phyloP scores from a whole-genome alignment of 2,329 filamentous ascomycete species.

The Juglanconis oblonga region DNA sequence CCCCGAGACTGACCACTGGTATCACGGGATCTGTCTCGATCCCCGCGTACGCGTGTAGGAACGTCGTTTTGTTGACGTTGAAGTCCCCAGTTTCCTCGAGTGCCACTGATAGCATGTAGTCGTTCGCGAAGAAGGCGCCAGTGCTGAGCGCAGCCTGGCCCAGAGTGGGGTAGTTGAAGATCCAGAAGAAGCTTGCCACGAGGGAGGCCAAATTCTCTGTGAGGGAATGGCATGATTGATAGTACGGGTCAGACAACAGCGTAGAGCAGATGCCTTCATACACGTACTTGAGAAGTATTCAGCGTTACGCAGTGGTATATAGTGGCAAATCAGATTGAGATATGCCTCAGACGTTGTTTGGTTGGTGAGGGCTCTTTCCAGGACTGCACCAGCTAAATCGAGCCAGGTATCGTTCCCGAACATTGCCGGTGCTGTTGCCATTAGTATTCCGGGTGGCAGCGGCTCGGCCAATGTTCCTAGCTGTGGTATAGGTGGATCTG shows the following conservation, averaged over 20 bases:
- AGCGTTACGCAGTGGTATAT: neutral
- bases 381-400: neutral
- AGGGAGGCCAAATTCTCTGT: neutral
- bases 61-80: no score
- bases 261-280: neutral
- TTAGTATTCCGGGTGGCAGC: neutral
- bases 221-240: no score
- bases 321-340: neutral
- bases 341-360: neutral
- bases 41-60: neutral
- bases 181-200: neutral
- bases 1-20: neutral
- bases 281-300: neutral
- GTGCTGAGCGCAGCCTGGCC: constrained; percentile 5
- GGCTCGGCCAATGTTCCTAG: neutral
- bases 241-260: neutral
- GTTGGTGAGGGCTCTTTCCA: neutral
- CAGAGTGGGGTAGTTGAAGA: neutral
- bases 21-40: neutral
- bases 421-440: constrained; percentile 8
- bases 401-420: constrained; percentile 10
- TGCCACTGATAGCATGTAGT: constrained; percentile 23
- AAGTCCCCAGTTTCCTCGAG: neutral
- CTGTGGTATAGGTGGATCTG: neutral
- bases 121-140: constrained; percentile 30